Percentiles rank a stretch among this genome's conserved stretches.
Evolutionary conservation across 345 rosid genomes (phyloP).

Genomic region (Boechera divaricarpa): DNA sequence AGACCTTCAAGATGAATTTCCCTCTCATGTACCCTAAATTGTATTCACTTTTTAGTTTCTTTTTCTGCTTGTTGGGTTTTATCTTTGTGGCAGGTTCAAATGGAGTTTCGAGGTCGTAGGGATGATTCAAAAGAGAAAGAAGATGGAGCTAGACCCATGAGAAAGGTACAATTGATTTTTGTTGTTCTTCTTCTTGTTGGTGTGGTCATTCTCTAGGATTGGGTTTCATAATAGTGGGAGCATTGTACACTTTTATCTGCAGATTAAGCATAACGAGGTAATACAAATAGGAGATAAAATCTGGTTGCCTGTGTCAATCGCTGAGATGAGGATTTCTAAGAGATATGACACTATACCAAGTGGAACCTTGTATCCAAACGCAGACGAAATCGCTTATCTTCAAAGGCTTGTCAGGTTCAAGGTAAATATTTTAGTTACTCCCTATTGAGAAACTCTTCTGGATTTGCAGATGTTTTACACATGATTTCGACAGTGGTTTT

Average conservation of each 20-base stretch:
- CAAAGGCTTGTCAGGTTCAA: slow-evolving; percentile 89
- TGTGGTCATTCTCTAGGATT: slow-evolving; percentile 24
- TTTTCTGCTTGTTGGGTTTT: not conserved
- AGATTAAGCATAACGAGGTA: slow-evolving; percentile 73
- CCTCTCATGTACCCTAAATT: not conserved
- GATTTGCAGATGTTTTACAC: not conserved
- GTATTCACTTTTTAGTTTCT: not conserved
- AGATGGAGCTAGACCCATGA: slow-evolving; percentile 50
- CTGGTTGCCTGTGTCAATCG: slow-evolving; percentile 70
- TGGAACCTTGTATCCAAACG: slow-evolving; percentile 88
- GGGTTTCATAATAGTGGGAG: slow-evolving; percentile 44
- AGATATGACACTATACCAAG: slow-evolving; percentile 88
- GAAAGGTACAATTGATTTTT: slow-evolving; percentile 51
- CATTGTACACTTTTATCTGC: slow-evolving; percentile 51
- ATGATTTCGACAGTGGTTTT: not conserved
- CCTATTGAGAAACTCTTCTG: slow-evolving; percentile 10
- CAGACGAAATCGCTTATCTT: slow-evolving; percentile 87
- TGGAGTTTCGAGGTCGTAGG: slow-evolving; percentile 49
- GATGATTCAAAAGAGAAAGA: slow-evolving; percentile 35
- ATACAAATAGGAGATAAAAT: slow-evolving; percentile 75
- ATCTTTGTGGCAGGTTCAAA: slow-evolving; percentile 56
- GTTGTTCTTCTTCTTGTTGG: slow-evolving; percentile 6
- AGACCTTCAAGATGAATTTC: too few relatives aligned
- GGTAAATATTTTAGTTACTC: slow-evolving; percentile 45
- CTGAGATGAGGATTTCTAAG: slow-evolving; percentile 74